These are phyloP conservation scores for Notholithocarpus densiflorus DNA, from an alignment of 306 rosid genomes.

Conservation along the genomic window DNA sequence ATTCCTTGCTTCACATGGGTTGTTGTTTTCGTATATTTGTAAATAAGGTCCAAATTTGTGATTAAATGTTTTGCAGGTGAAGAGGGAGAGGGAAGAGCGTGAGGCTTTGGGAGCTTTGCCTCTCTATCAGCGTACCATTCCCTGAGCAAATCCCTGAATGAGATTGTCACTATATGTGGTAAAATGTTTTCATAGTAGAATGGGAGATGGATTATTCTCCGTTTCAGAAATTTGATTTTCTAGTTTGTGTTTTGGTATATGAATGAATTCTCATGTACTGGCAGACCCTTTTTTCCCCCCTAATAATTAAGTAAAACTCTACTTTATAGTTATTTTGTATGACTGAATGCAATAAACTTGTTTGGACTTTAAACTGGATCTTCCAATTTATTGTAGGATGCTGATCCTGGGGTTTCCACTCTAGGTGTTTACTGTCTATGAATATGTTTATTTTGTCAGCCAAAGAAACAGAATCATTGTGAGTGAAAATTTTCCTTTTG, in stretches of 20 bases:
- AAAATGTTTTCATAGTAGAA: conserved; percentile 32
- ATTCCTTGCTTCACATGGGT: background rate
- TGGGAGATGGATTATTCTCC: conserved; percentile 29
- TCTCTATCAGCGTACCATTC: conserved; percentile 80
- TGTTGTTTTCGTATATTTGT: background rate
- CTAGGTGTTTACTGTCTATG: too few relatives aligned
- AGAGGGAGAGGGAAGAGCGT: conserved; percentile 83
- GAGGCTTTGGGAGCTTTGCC: conserved; percentile 95
- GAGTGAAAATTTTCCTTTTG: too few relatives aligned
- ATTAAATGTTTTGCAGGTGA: conserved; percentile 62
- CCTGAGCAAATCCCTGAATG: conserved; percentile 47
- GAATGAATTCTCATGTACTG: background rate
- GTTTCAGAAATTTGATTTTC: conserved; percentile 8
- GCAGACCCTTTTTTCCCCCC: conserved; percentile 1
- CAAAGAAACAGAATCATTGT: too few relatives aligned
- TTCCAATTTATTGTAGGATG: too few relatives aligned
- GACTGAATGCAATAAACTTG: background rate
- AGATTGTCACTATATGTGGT: conserved; percentile 28
- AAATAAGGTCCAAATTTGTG: background rate
- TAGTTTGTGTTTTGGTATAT: conserved; percentile 6
- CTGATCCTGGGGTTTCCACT: too few relatives aligned
- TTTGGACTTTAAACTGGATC: background rate
- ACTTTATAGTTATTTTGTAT: background rate
- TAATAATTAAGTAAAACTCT: conserved; percentile 19
- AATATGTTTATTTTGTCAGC: too few relatives aligned